These are phyloP conservation scores for Phialophora macrospora DNA, from an alignment of 2,329 filamentous ascomycete species.

Conservation along the genomic window DNA sequence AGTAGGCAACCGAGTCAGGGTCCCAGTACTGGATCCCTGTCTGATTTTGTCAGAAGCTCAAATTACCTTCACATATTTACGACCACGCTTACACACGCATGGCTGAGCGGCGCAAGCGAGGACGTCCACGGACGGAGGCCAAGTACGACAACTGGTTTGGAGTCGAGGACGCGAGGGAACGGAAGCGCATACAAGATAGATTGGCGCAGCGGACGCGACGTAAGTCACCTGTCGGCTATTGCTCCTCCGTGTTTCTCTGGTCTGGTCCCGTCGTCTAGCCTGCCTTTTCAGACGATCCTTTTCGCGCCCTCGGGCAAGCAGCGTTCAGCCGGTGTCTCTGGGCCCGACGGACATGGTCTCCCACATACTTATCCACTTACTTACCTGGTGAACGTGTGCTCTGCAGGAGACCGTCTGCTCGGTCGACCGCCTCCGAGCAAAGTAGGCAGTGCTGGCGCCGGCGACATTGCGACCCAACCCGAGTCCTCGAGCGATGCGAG, in stretches of 20 bases:
- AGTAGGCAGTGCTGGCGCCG: neutral
- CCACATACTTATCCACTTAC: neutral
- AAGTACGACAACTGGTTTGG: constrained; percentile 42
- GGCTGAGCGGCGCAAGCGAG: constrained; percentile 10
- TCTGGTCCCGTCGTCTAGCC: neutral
- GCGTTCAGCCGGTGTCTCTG: no score
- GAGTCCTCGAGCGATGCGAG: neutral
- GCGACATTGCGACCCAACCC: neutral
- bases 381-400: neutral
- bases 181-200: constrained; percentile 50
- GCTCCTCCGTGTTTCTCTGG: neutral
- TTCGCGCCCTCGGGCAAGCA: neutral
- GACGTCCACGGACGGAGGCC: constrained; percentile 19
- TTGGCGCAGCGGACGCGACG: constrained; percentile 48
- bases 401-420: neutral
- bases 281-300: neutral
- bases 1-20: no score
- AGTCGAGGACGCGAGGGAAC: constrained; percentile 45
- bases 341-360: neutral
- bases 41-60: neutral
- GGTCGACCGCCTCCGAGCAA: neutral
- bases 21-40: no score
- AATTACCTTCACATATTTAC: neutral
- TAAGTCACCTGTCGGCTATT: constrained; percentile 33
- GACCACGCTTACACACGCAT: neutral